Percentiles rank a stretch among this genome's conserved stretches.
phyloP scores from a whole-genome alignment of 768 basidiomycete genomes.

The Boletus subparvulus region DNA sequence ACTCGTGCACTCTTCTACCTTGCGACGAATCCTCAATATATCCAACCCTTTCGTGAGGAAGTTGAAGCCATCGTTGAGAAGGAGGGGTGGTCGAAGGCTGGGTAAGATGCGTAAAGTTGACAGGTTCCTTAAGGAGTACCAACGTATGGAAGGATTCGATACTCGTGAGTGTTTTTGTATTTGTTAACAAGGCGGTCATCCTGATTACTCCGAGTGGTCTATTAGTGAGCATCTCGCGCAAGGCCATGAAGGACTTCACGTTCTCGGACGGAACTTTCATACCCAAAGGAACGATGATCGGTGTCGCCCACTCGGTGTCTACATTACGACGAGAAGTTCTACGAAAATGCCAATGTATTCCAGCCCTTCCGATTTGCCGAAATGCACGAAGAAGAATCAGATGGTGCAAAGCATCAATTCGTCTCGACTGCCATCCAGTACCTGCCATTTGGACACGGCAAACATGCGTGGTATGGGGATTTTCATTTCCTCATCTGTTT shows the following conservation, averaged over 20 bases:
- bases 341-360: constrained; percentile 39
- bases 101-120: constrained; percentile 15
- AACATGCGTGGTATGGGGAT: constrained; percentile 9
- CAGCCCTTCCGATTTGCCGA: constrained; percentile 45
- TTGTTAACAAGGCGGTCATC: too few relatives aligned
- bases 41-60: too few relatives aligned
- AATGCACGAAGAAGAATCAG: constrained; percentile 33
- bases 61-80: too few relatives aligned
- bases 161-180: not conserved
- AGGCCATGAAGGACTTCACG: constrained; percentile 32
- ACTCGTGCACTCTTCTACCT: too few relatives aligned
- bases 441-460: constrained; percentile 38
- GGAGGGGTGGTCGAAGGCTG: too few relatives aligned
- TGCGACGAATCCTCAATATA: too few relatives aligned
- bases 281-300: constrained; percentile 32
- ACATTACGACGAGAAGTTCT: constrained; percentile 21
- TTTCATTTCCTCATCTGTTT: not conserved
- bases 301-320: constrained; percentile 24
- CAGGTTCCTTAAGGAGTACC: constrained; percentile 36
- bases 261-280: constrained; percentile 39
- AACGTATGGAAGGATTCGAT: not conserved
- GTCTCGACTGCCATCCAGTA: constrained; percentile 33
- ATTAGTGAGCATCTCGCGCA: constrained; percentile 32
- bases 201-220: not conserved
- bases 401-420: constrained; percentile 34